Evolutionary conservation across 2,329 filamentous ascomycete species (phyloP).

Genomic region (Ramularia collo-cygni): DNA sequence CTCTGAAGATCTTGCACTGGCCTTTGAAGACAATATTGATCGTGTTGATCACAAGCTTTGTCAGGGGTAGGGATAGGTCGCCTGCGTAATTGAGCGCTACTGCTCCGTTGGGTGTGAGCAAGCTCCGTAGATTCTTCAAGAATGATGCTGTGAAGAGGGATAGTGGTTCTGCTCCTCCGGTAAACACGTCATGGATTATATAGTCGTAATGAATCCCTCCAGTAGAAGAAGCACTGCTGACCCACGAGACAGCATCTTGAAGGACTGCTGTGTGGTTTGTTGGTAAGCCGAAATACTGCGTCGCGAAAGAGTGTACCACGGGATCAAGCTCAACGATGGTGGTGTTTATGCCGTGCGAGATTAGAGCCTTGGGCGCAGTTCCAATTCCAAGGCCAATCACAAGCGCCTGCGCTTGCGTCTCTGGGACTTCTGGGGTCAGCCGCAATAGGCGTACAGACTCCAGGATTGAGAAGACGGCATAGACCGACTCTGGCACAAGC

Average conservation of each 20-base stretch:
- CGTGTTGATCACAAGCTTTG: constrained; percentile 73
- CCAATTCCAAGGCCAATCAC: constrained; percentile 91
- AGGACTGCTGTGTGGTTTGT: constrained; percentile 72
- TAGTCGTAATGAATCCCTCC: constrained; percentile 59
- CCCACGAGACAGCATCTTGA: constrained; percentile 70
- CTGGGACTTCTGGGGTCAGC: constrained; percentile 32
- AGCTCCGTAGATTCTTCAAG: constrained; percentile 58
- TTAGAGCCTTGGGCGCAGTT: constrained; percentile 78
- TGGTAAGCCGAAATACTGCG: constrained; percentile 73
- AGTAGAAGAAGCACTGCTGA: constrained; percentile 42
- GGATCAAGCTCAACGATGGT: constrained; percentile 95
- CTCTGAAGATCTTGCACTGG: constrained; percentile 78
- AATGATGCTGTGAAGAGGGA: constrained; percentile 85
- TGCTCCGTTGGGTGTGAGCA: constrained; percentile 71
- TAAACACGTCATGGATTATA: constrained; percentile 97
- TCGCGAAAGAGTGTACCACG: constrained; percentile 74
- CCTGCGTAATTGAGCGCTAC: constrained; percentile 97
- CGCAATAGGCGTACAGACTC: constrained; percentile 83
- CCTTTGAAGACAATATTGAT: constrained; percentile 77
- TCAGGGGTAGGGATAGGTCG: constrained; percentile 69
- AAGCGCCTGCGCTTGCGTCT: constrained; percentile 51
- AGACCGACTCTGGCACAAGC: constrained; percentile 74
- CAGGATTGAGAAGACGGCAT: constrained; percentile 91
- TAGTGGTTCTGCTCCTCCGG: constrained; percentile 85
- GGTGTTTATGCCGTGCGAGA: constrained; percentile 81